Percentiles rank a stretch among this genome's conserved stretches.
Evolutionary conservation across 495 filamentous ascomycete genomes (phyloP).

Genomic region (Trichodelitschia bisporula): DNA sequence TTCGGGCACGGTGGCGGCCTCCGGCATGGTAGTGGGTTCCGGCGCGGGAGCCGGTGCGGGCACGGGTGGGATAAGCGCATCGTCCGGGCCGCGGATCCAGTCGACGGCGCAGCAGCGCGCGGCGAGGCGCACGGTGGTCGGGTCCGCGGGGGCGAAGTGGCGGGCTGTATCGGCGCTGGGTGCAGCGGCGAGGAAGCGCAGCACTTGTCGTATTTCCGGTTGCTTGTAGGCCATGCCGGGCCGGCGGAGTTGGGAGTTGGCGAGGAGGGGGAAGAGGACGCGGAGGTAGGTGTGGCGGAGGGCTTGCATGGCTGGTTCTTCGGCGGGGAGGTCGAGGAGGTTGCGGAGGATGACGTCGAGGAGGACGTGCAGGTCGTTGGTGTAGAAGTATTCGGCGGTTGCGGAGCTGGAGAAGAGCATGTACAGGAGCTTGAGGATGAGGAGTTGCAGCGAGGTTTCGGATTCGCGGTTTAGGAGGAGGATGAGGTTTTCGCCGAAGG

Average conservation of each 20-base stretch:
- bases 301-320: conserved; percentile 23
- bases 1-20: neutral
- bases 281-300: conserved; percentile 95
- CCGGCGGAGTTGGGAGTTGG: conserved; percentile 68
- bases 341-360: conserved; percentile 94
- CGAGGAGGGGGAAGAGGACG: conserved; percentile 70
- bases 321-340: conserved; percentile 71
- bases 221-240: conserved; percentile 70
- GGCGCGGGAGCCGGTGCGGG: neutral
- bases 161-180: conserved; percentile 13
- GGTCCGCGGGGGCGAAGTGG: conserved; percentile 80
- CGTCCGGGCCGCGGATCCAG: conserved; percentile 36
- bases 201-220: conserved; percentile 52
- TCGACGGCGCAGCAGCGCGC: conserved; percentile 57
- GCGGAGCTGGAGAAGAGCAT: conserved; percentile 75
- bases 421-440: conserved; percentile 88
- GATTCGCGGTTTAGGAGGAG: conserved; percentile 81
- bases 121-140: conserved; percentile 68
- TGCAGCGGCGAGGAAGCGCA: conserved; percentile 31
- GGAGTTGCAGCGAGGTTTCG: conserved; percentile 73
- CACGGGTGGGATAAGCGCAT: too few species aligned
- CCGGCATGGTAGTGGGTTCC: neutral
- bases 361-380: conserved; percentile 83
- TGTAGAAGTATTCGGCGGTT: conserved; percentile 96
- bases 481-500: conserved; percentile 95